phyloP scores from a whole-genome alignment of 139 green algal genomes.

The Deuterostichococcus epilithicus region DNA sequence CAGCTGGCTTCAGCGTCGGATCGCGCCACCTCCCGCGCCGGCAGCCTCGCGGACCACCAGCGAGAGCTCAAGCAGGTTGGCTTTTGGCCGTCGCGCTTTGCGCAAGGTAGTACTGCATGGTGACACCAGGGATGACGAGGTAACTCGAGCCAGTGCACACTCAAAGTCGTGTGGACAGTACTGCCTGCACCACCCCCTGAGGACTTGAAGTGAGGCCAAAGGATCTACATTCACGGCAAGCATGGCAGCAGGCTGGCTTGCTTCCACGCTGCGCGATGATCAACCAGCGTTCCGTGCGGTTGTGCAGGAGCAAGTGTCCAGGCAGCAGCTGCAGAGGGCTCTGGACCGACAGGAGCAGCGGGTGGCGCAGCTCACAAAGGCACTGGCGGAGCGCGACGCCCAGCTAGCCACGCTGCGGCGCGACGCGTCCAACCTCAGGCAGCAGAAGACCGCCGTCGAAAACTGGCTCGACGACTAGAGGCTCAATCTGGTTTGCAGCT shows the following conservation, averaged over 20 bases:
- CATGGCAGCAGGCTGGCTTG: too few relatives aligned
- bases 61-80: not conserved
- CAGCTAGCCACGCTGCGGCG: not conserved
- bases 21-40: too few relatives aligned
- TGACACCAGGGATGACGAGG: too few relatives aligned
- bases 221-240: too few relatives aligned
- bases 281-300: not conserved
- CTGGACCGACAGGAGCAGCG: not conserved
- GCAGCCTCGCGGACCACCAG: not conserved
- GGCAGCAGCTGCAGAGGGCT: not conserved
- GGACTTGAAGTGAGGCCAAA: too few relatives aligned
- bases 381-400: not conserved
- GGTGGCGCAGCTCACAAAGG: not conserved
- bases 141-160: too few relatives aligned
- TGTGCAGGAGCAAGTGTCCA: not conserved
- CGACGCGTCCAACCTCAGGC: not conserved
- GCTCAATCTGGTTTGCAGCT: not conserved
- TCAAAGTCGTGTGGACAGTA: too few relatives aligned
- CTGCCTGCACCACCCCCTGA: too few relatives aligned
- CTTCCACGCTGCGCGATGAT: too few relatives aligned
- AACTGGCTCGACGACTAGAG: not conserved
- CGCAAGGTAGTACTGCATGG: too few relatives aligned
- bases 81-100: too few relatives aligned
- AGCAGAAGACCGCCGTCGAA: not conserved
- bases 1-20: not conserved